A percentile compares a stretch with the other conserved stretches of the same genome.
These are phyloP conservation scores for Aspergillus aculeatus DNA, from an alignment of 2,329 filamentous ascomycete genomes.

Conservation along the genomic window DNA sequence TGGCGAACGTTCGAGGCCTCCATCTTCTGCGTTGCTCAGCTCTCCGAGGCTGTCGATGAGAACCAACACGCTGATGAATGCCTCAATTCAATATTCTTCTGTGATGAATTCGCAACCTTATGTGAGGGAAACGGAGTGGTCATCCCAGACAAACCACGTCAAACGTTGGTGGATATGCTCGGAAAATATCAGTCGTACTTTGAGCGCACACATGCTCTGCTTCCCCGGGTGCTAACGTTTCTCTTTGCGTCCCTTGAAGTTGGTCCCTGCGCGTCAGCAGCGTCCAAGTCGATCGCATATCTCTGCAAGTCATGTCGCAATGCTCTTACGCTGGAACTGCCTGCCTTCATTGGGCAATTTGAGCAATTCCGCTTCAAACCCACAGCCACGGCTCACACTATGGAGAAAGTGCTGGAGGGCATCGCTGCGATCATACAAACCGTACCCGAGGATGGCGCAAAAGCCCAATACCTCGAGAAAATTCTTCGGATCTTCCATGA, in stretches of 20 bases:
- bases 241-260: constrained; percentile 46
- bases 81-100: constrained; percentile 43
- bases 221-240: constrained; percentile 44
- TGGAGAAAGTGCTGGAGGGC: constrained; percentile 45
- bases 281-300: constrained; percentile 44
- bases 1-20: constrained; percentile 47
- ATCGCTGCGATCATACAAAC: constrained; percentile 47
- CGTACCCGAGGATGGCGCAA: constrained; percentile 39
- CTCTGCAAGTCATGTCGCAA: constrained; percentile 46
- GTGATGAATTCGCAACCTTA: constrained; percentile 34
- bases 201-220: constrained; percentile 41
- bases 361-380: constrained; percentile 39
- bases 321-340: constrained; percentile 41
- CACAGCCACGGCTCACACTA: constrained; percentile 37
- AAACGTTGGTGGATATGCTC: constrained; percentile 45
- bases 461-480: constrained; percentile 39
- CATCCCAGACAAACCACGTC: constrained; percentile 39
- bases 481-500: constrained; percentile 40
- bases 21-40: constrained; percentile 44
- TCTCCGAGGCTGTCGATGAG: constrained; percentile 48
- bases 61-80: constrained; percentile 43
- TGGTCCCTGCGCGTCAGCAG: constrained; percentile 40
- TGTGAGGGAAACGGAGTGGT: constrained; percentile 31
- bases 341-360: constrained; percentile 44
- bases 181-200: constrained; percentile 46